A percentile compares a stretch with the other conserved stretches of the same genome.
phyloP scores from a whole-genome alignment of 208 protist genomes.

The Crithidia brevicula region DNA sequence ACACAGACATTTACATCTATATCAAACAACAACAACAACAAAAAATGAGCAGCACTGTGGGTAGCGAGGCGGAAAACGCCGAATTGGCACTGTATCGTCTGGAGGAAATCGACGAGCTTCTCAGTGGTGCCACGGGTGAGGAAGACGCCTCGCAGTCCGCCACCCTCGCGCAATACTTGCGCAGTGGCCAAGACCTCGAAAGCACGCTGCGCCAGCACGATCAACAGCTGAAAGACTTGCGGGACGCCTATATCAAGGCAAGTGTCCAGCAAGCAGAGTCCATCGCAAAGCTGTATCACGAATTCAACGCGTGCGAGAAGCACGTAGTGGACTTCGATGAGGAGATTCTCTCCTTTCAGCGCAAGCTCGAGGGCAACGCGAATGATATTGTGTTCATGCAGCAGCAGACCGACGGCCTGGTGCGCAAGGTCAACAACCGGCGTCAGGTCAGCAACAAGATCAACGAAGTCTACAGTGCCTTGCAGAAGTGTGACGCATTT shows the following conservation, averaged over 20 bases:
- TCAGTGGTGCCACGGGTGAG: constrained; percentile 48
- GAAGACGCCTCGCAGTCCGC: constrained; percentile 36
- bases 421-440: constrained; percentile 75
- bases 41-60: constrained; percentile 17
- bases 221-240: constrained; percentile 57
- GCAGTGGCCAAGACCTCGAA: constrained; percentile 50
- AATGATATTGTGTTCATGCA: constrained; percentile 88
- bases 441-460: constrained; percentile 75
- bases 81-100: constrained; percentile 55
- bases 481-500: constrained; percentile 88
- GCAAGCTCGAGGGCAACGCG: constrained; percentile 68
- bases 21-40: neutral
- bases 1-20: constrained; percentile 1
- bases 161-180: constrained; percentile 58
- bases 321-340: constrained; percentile 84
- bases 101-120: constrained; percentile 77
- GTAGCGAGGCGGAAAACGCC: constrained; percentile 37
- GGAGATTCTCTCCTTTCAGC: constrained; percentile 85
- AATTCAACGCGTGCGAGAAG: constrained; percentile 69
- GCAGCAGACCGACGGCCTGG: constrained; percentile 68
- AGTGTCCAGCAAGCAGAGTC: constrained; percentile 60
- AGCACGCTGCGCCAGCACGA: constrained; percentile 57
- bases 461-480: constrained; percentile 78
- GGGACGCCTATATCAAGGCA: constrained; percentile 66
- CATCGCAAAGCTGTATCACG: constrained; percentile 72